Percentiles rank a stretch among this genome's conserved stretches.
Conservation (phyloP, 2,329 filamentous ascomycete genomes). For the Byssochlamys sp. region DNA sequence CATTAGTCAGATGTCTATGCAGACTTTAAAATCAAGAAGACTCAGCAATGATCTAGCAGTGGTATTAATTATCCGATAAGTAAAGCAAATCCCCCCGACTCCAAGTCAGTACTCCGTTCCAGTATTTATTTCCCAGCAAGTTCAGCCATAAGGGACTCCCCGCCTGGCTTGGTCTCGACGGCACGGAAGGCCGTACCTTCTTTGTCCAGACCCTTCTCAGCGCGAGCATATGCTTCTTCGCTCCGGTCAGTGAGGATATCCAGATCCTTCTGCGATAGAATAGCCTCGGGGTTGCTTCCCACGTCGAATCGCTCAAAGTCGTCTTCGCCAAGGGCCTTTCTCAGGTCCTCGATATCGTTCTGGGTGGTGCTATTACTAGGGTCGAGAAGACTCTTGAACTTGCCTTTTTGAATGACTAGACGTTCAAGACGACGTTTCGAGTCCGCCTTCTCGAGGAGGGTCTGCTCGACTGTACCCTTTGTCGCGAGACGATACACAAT, state of each 20-base stretch:
- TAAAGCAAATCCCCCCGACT: neutral
- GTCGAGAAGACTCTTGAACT: slow-evolving; percentile 60
- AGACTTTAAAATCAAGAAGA: neutral
- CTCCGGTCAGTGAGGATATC: slow-evolving; percentile 68
- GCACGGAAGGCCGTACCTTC: slow-evolving; percentile 53
- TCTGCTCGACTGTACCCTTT: slow-evolving; percentile 83
- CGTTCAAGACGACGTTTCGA: slow-evolving; percentile 88
- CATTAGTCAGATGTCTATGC: too few relatives aligned
- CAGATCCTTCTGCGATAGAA: slow-evolving; percentile 69
- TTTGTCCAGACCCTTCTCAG: slow-evolving; percentile 65
- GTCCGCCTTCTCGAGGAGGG: slow-evolving; percentile 74
- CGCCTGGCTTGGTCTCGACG: slow-evolving; percentile 64
- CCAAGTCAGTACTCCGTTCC: neutral
- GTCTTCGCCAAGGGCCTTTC: slow-evolving; percentile 57
- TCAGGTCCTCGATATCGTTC: slow-evolving; percentile 52
- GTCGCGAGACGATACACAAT: slow-evolving; percentile 90
- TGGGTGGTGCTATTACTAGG: slow-evolving; percentile 39
- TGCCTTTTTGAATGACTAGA: slow-evolving; percentile 87
- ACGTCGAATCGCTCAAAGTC: slow-evolving; percentile 60
- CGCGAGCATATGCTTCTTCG: slow-evolving; percentile 57
- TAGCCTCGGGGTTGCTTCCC: slow-evolving; percentile 44
- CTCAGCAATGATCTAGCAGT: neutral
- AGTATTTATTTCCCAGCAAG: slow-evolving; percentile 11
- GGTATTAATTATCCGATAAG: neutral
- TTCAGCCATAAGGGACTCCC: slow-evolving; percentile 23